Base-by-base conservation (phyloP, 306 rosid genomes). In the Citrullus amarus region DNA sequence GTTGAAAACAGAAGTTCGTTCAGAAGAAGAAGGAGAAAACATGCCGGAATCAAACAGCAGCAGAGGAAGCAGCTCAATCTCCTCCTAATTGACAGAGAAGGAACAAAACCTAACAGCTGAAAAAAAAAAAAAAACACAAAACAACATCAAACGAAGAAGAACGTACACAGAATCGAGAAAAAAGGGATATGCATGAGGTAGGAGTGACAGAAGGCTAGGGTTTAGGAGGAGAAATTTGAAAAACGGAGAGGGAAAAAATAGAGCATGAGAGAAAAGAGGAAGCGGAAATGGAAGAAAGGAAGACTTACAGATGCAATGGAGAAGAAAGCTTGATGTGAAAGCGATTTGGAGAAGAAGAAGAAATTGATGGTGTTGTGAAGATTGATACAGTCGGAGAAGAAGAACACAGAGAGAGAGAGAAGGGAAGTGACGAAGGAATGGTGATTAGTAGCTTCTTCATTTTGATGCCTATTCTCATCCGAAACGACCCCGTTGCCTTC, bases 331-430 rank as follows among this genome's bases (percentile, higher is more conserved):
- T 16, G 76, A 71, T 14, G 58, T 48, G 58, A 70, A 0, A 14
- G 57, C 38, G 57, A 46, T 46, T 16, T 32, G 55, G 56, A 0
- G 75, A 41, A 67, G 72, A 66, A 34, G 44, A 66, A 66, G 62
- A 8, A 57, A 9, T 44, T 44, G 50, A 0, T 44, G 50, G 10
- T 44, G 13, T 9, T 44, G 54, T 48, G 16, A 43, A 43, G 46
- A 48, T 11, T 48, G 53, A 67, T 30, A 68, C 54, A 43, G 75
- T 68, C 55, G 34, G 75, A 68, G 75, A 68, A 68, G 75, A 68
- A 41, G 75, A 68, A 68, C 54, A 36, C 20, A 36, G 44, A 16
- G 48, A 43, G 46, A 41, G 10, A 8, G 13, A 8, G 11, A 6
- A 12, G 17, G 22, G 13, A 5, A n/a, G 55, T 43, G 54, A 32